These are phyloP conservation scores for Pseudognaphalium luteoalbum DNA, from an alignment of 129 eudicot genomes.

Conservation along the genomic window DNA sequence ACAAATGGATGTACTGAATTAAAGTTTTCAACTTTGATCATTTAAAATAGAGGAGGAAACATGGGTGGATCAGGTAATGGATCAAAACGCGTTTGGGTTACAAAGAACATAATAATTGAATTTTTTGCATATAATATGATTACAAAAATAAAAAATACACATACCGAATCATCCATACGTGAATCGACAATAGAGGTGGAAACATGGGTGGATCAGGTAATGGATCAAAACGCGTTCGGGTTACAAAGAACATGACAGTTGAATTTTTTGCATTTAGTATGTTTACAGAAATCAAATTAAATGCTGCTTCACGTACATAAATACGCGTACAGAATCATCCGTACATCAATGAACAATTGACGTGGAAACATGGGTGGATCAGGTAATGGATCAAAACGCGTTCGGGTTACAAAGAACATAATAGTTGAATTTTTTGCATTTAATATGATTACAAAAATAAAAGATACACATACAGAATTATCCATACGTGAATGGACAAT, in stretches of 20 bases:
- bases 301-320: not conserved
- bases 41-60: conserved; percentile 5
- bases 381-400: not conserved
- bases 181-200: not conserved
- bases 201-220: conserved; percentile 9
- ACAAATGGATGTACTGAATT: not conserved
- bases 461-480: not conserved
- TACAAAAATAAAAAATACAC: not conserved
- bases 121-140: no score
- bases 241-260: no score
- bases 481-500: not conserved
- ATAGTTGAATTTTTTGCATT: no score
- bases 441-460: no score
- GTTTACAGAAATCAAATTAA: no score
- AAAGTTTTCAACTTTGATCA: not conserved
- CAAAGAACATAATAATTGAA: no score
- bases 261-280: no score
- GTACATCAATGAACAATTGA: not conserved
- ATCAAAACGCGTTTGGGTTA: not conserved
- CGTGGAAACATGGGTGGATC: conserved; percentile 10
- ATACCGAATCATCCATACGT: not conserved
- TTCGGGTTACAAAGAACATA: not conserved
- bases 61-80: conserved; percentile 5
- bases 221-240: not conserved
- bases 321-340: not conserved